Conservation (phyloP, 2,329 filamentous ascomycete species). For the Boeremia lycopersici region DNA sequence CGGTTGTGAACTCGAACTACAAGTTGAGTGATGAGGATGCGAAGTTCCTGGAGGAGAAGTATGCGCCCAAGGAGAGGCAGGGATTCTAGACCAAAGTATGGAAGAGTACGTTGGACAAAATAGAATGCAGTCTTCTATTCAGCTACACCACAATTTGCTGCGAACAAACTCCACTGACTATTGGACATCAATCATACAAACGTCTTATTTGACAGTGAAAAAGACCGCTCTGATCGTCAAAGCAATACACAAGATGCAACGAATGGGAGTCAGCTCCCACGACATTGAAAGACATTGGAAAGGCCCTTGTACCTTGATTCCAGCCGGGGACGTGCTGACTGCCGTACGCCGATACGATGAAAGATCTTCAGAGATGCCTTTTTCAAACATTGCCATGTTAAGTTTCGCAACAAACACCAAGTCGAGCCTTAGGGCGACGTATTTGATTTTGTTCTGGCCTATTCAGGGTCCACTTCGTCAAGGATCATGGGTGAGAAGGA, state of each 20-base stretch:
- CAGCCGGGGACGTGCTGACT: too few relatives aligned
- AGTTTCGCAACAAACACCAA: slow-evolving; percentile 13
- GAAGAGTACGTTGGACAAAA: neutral
- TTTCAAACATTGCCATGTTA: neutral
- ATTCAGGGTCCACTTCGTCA: slow-evolving; percentile 7
- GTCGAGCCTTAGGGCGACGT: slow-evolving; percentile 2
- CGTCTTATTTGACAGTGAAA: too few relatives aligned
- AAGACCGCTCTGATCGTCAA: too few relatives aligned
- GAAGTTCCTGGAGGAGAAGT: slow-evolving; percentile 48
- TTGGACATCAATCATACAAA: too few relatives aligned
- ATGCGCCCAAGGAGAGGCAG: slow-evolving; percentile 45
- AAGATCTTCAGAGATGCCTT: neutral
- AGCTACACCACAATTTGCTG: too few relatives aligned
- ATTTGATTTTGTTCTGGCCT: neutral
- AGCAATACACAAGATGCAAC: too few relatives aligned
- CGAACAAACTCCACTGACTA: too few relatives aligned
- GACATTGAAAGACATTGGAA: too few relatives aligned
- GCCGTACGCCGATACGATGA: neutral
- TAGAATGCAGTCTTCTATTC: too few relatives aligned
- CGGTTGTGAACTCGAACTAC: slow-evolving; percentile 43
- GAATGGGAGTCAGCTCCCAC: too few relatives aligned
- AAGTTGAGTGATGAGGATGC: slow-evolving; percentile 47
- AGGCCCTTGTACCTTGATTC: too few relatives aligned
- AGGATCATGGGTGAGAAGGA: slow-evolving; percentile 8
- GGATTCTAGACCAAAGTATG: slow-evolving; percentile 33